Base-by-base conservation (phyloP, 1,284 basidiomycete genomes). In the Sporisorium graminicola region DNA sequence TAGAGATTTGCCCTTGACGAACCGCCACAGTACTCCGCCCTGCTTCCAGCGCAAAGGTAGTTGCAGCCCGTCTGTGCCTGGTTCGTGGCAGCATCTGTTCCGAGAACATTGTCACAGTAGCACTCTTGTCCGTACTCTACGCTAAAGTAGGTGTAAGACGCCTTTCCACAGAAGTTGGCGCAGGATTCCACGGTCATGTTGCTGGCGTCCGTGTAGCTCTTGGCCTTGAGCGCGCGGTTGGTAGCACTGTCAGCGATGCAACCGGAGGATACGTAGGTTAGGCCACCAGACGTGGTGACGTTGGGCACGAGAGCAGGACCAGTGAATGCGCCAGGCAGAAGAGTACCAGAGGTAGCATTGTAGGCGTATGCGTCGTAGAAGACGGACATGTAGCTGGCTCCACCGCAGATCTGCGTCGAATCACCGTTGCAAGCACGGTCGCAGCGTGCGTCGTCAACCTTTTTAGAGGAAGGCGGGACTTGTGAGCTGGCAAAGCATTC, bases 1-100 rank as follows among this genome's bases (percentile, higher is more conserved):
- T 89, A 27, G 91, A 88, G 26, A 88, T 88, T 16, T 82, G 83
- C 0, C 87, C 88, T 40, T 90, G 89, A 82, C 3, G 91, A 89
- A 33, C 91, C 92, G 46, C 92, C 91, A 77, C 92, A 92, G 61
- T 89, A 89, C 78, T 91, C 89, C 2, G 87, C 86, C 52, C 86
- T 86, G 71, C 29, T 57, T 6, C 60, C 59, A 13, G 37, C 14
- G 53, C 65, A 69, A 3, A 43, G 24, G 29, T 40, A 27, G 24
- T 44, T 57, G 52, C 65, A 69, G 27, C 29, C 63, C 1, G 33
- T 47, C 60, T 42, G 40, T 54, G 53, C 40, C 20, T 12, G 20
- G 9, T 31, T 31, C 29, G 5, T 10, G 10, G 29, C 29, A 31
- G 29, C 29, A 31, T 31, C 29, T 5, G 29, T 10, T 5, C 29